phyloP scores from a whole-genome alignment of 176 grass and related monocot genomes.

The Elymus sibiricus region DNA sequence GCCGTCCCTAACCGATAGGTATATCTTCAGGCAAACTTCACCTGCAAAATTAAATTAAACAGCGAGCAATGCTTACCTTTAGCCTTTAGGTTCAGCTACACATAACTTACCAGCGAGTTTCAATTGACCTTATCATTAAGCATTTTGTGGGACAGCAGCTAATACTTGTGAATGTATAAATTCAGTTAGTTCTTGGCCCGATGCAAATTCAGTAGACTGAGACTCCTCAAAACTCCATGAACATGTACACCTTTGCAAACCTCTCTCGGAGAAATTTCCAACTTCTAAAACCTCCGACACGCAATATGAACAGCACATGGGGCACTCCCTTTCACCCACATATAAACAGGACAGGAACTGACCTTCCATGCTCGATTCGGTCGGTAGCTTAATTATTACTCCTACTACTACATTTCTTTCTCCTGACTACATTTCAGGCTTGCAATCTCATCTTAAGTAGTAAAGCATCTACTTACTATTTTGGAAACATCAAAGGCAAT shows the following conservation, averaged over 20 bases:
- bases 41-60: slow-evolving; percentile 41
- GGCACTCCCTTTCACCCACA: background rate
- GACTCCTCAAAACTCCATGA: background rate
- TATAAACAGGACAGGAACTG: background rate
- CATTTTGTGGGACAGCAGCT: slow-evolving; percentile 4
- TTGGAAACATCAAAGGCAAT: background rate
- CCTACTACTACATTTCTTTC: too few species aligned
- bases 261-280: background rate
- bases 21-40: slow-evolving; percentile 76
- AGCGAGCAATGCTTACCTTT: background rate
- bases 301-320: background rate
- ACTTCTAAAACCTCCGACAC: background rate
- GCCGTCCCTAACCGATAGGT: slow-evolving; percentile 37
- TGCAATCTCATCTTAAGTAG: background rate
- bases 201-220: background rate
- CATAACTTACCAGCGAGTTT: background rate
- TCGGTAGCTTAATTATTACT: background rate
- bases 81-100: background rate
- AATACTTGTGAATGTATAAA: background rate
- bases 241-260: background rate
- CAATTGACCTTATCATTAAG: background rate
- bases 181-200: background rate
- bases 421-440: background rate
- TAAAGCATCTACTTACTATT: background rate
- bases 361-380: background rate